Evolutionary conservation across 768 basidiomycete species (phyloP).

Genomic region (Termitomyces sp.): DNA sequence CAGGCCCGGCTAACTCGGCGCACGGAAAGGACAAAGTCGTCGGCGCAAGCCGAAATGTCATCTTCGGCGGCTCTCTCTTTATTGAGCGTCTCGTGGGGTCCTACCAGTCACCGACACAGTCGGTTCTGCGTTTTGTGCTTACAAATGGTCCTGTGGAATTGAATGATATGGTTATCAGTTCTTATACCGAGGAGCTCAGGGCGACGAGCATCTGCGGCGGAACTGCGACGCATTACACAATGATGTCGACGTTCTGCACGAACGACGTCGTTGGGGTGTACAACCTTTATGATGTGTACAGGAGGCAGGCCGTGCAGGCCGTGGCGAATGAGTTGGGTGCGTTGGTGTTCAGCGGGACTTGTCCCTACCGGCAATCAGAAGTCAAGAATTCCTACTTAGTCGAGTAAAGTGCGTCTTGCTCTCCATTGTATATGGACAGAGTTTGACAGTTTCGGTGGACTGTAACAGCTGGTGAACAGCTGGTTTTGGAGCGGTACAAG

Average conservation of each 20-base stretch:
- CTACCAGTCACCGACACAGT: neutral
- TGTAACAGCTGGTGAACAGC: too few relatives aligned
- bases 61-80: neutral
- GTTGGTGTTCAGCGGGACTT: constrained; percentile 8
- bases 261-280: neutral
- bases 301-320: neutral
- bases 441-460: neutral
- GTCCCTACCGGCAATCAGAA: neutral
- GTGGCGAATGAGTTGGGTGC: constrained; percentile 4
- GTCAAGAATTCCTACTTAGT: neutral
- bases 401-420: neutral
- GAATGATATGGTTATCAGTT: neutral
- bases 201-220: constrained; percentile 9
- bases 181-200: constrained; percentile 6
- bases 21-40: constrained; percentile 8
- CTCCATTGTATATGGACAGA: neutral
- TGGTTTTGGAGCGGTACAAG: neutral
- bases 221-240: neutral
- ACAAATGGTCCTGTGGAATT: neutral
- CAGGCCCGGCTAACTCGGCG: constrained; percentile 3
- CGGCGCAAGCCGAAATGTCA: neutral
- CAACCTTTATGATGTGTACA: neutral
- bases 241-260: constrained; percentile 4
- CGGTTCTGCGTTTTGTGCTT: neutral
- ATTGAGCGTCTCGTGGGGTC: constrained; percentile 2